Conservation (phyloP, 176 grass and related monocot genomes). For the Cymbopogon citratus region DNA sequence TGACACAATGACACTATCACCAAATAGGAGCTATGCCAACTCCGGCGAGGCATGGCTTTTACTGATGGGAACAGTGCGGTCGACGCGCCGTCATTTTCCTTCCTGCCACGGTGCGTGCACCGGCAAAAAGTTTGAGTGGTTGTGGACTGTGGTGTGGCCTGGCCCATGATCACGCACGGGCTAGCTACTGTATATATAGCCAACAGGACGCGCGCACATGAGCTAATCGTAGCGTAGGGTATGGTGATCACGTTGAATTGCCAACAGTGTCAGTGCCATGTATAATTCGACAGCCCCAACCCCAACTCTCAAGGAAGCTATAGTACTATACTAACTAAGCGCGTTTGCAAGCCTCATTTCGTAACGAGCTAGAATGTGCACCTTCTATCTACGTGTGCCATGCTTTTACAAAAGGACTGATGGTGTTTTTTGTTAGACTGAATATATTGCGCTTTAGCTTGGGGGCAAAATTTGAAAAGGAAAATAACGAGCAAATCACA, state of each 20-base stretch:
- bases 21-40: neutral
- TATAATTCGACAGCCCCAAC: neutral
- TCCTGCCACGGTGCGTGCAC: slow-evolving; percentile 7
- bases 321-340: no score
- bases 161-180: no score
- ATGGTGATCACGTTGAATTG: neutral
- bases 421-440: no score
- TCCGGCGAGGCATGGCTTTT: slow-evolving; percentile 19
- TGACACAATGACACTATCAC: no score
- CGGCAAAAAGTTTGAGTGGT: neutral
- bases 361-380: no score
- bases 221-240: neutral
- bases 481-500: neutral
- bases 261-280: neutral
- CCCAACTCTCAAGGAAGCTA: neutral
- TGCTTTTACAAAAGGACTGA: no score
- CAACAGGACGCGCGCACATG: neutral
- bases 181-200: no score
- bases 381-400: no score
- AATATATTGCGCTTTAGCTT: no score
- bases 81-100: slow-evolving; percentile 1
- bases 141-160: slow-evolving; percentile 11
- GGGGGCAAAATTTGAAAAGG: neutral
- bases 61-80: neutral
- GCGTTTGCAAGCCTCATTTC: no score